Conservation (phyloP, 2,329 filamentous ascomycete species). For the Fusarium foetens region DNA sequence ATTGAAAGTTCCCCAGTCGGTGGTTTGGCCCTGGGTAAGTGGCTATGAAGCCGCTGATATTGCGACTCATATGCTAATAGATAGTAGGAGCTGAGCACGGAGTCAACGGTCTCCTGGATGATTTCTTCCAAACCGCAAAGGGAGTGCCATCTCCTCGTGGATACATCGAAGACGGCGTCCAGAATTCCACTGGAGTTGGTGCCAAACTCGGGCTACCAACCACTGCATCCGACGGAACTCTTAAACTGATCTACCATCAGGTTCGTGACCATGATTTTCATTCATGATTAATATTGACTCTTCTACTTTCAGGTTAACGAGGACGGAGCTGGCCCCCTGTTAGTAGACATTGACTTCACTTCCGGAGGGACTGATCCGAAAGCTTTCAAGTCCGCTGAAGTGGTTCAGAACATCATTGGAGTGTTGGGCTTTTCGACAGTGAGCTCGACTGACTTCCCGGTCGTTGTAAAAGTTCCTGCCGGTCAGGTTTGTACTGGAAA, state of each 20-base stretch:
- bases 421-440: conserved; percentile 4
- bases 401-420: conserved; percentile 7
- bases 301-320: background rate
- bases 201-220: background rate
- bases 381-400: background rate
- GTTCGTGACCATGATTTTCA: background rate
- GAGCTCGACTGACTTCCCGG: conserved; percentile 10
- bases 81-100: background rate
- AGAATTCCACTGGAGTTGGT: background rate
- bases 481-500: background rate
- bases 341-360: conserved; percentile 5
- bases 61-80: background rate
- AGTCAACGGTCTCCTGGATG: background rate
- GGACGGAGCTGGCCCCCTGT: conserved; percentile 1
- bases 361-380: conserved; percentile 2
- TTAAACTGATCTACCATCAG: conserved; percentile 15
- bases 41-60: fast-evolving
- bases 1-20: conserved; percentile 5
- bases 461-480: background rate
- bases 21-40: background rate
- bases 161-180: background rate
- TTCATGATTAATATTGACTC: background rate
- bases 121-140: conserved; percentile 7
- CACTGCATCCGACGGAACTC: background rate
- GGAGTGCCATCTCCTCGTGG: conserved; percentile 11